Evolutionary conservation across 805 yeast species (phyloP).

Genomic region (Zygotorulaspora florentina): DNA sequence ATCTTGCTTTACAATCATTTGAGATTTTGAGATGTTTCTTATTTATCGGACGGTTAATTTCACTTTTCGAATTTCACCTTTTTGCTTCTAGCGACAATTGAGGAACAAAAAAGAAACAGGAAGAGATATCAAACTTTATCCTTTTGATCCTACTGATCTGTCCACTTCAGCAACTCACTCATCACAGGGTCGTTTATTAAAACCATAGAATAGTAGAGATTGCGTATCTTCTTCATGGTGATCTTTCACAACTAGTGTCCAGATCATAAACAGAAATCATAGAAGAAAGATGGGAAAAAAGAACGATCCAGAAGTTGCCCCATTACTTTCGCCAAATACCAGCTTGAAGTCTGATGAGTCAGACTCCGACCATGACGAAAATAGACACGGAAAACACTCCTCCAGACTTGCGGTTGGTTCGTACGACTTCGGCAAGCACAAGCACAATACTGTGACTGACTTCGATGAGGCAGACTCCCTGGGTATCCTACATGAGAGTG

Average conservation of each 20-base stretch:
- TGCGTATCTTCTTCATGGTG: background rate
- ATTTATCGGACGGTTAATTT: background rate
- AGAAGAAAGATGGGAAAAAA: constrained; percentile 3
- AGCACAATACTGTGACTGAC: constrained; percentile 19
- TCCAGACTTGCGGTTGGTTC: constrained; percentile 2
- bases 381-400: background rate
- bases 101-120: background rate
- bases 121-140: background rate
- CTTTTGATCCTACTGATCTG: too few species aligned
- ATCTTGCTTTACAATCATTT: too few species aligned
- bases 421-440: constrained; percentile 3
- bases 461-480: constrained; percentile 33
- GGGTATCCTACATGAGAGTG: constrained; percentile 33
- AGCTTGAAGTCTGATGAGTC: constrained; percentile 12
- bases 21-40: too few species aligned
- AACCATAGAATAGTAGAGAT: too few species aligned
- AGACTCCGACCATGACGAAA: background rate
- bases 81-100: background rate
- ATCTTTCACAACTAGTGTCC: background rate
- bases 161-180: too few species aligned
- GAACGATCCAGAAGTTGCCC: constrained; percentile 3
- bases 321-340: constrained; percentile 14
- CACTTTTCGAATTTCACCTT: background rate
- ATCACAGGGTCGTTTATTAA: too few species aligned
- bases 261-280: background rate